Percentiles rank a stretch among this genome's conserved stretches.
phyloP scores from a whole-genome alignment of 2,329 filamentous ascomycete species.

The Botrytis paeoniae region DNA sequence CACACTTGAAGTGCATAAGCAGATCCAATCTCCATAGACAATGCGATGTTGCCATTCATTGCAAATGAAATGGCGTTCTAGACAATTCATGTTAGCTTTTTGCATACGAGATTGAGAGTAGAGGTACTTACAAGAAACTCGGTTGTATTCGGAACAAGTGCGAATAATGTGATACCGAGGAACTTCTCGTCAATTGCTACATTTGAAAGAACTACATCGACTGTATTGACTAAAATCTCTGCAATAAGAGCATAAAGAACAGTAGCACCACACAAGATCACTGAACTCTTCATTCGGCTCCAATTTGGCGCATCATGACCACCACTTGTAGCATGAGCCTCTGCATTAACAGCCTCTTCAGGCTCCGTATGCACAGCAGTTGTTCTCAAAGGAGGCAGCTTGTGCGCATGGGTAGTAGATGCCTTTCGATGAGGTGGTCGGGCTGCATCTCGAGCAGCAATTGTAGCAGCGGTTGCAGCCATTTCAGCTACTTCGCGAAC shows the following conservation, averaged over 20 bases:
- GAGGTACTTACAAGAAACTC: constrained; percentile 78
- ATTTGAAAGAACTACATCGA: constrained; percentile 90
- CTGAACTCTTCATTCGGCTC: constrained; percentile 84
- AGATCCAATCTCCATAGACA: constrained; percentile 98
- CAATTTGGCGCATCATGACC: constrained; percentile 99
- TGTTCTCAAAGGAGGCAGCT: constrained; percentile 33
- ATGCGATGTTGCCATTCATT: constrained; percentile 98
- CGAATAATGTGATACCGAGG: constrained; percentile 92
- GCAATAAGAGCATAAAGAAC: constrained; percentile 94
- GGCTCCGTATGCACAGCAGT: constrained; percentile 37
- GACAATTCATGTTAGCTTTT: constrained; percentile 24
- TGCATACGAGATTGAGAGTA: not conserved
- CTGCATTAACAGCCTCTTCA: constrained; percentile 31
- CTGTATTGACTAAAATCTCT: constrained; percentile 93
- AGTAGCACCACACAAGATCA: constrained; percentile 86
- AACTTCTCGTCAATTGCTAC: constrained; percentile 96
- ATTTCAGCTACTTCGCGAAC: constrained; percentile 90
- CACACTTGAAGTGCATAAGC: constrained; percentile 96
- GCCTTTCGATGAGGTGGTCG: constrained; percentile 50
- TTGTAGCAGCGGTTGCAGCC: constrained; percentile 83
- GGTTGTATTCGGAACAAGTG: constrained; percentile 94
- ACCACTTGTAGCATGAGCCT: constrained; percentile 49
- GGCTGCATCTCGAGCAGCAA: constrained; percentile 76
- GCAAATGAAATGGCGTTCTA: constrained; percentile 96
- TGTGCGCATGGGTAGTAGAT: constrained; percentile 42